phyloP scores from a whole-genome alignment of 768 basidiomycete species.

The Agaricus bisporus region DNA sequence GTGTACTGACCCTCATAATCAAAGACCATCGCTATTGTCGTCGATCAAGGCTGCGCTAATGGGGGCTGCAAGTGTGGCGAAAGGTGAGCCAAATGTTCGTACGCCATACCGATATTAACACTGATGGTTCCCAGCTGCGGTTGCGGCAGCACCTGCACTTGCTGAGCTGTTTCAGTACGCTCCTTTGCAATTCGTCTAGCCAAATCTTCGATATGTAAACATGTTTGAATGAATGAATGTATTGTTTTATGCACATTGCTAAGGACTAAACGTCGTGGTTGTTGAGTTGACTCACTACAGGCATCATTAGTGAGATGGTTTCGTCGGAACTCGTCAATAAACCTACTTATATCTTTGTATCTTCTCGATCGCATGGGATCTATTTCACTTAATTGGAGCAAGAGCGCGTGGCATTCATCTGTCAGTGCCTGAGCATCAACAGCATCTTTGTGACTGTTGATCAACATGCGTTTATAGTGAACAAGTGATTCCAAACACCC shows the following conservation, averaged over 20 bases:
- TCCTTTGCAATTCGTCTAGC: neutral
- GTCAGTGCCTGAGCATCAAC: constrained; percentile 29
- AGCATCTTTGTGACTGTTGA: constrained; percentile 36
- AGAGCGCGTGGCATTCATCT: constrained; percentile 43
- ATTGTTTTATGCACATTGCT: neutral
- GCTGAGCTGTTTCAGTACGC: constrained; percentile 27
- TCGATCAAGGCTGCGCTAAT: constrained; percentile 41
- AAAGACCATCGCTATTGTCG: constrained; percentile 34
- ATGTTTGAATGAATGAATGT: neutral
- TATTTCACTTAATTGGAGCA: constrained; percentile 49
- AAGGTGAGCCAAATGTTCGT: neutral
- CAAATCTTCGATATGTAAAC: neutral
- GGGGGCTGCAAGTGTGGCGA: constrained; percentile 5
- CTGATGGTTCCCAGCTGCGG: constrained; percentile 35
- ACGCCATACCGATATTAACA: neutral
- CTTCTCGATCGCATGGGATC: constrained; percentile 63
- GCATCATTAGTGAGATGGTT: neutral
- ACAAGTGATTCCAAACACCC: constrained; percentile 95
- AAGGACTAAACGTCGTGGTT: neutral
- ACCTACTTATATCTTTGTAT: constrained; percentile 62
- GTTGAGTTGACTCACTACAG: neutral
- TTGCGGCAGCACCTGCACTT: constrained; percentile 48
- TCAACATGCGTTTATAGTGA: constrained; percentile 69
- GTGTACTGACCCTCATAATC: constrained; percentile 7
- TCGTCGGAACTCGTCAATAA: neutral